These are phyloP conservation scores for Heimioporus retisporus DNA, from an alignment of 1,284 basidiomycete species.

Conservation along the genomic window DNA sequence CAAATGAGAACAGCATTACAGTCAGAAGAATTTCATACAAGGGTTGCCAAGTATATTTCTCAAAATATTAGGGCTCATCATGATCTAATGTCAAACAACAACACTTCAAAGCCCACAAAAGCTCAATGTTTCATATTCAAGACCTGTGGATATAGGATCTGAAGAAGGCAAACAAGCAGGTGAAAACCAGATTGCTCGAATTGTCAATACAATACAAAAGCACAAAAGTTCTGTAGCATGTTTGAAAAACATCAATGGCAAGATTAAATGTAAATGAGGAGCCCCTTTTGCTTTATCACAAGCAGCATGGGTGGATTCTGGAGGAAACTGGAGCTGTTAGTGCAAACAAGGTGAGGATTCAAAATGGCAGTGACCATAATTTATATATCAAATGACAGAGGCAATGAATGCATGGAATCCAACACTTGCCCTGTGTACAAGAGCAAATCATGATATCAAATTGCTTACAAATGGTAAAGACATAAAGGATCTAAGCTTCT, in stretches of 20 bases:
- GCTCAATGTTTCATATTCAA: not conserved
- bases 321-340: not conserved
- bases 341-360: not conserved
- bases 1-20: not conserved
- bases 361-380: not conserved
- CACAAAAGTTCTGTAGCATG: not conserved
- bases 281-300: not conserved
- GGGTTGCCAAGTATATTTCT: not conserved
- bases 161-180: no score
- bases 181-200: not conserved
- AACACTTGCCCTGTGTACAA: not conserved
- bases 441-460: not conserved
- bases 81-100: not conserved
- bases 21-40: not conserved
- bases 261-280: not conserved
- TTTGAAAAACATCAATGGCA: not conserved
- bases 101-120: not conserved
- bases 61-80: not conserved
- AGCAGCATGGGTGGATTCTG: not conserved
- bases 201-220: not conserved
- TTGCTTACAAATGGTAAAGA: not conserved
- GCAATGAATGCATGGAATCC: not conserved
- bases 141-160: not conserved
- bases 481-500: not conserved
- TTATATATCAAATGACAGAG: not conserved